Conservation (phyloP, 495 filamentous ascomycete genomes). For the Penicillium waksmanii region DNA sequence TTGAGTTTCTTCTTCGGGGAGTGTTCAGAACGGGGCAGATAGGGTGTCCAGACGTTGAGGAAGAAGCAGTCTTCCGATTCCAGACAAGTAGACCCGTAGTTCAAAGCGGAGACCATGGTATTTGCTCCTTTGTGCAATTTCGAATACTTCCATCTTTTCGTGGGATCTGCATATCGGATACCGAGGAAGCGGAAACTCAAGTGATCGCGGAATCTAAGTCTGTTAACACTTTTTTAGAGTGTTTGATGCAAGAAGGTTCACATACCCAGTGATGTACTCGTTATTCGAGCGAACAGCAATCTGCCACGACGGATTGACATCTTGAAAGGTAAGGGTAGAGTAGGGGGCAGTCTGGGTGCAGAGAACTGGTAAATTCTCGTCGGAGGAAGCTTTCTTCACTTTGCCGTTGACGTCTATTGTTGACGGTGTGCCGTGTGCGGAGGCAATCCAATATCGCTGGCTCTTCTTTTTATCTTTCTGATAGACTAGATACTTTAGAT, state of each 20-base stretch:
- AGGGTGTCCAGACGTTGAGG: constrained; percentile 53
- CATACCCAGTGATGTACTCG: constrained; percentile 27
- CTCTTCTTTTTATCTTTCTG: constrained; percentile 12
- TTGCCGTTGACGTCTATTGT: constrained; percentile 17
- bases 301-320: constrained; percentile 23
- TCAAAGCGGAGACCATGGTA: constrained; percentile 20
- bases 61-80: constrained; percentile 42
- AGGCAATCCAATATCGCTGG: constrained; percentile 24
- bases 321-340: constrained; percentile 17
- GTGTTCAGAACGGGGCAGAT: constrained; percentile 37
- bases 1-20: constrained; percentile 27
- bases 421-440: constrained; percentile 12
- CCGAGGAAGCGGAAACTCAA: constrained; percentile 30
- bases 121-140: constrained; percentile 20
- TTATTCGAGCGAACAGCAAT: constrained; percentile 25
- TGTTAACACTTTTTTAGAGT: not conserved
- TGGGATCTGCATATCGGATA: constrained; percentile 25
- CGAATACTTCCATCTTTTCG: constrained; percentile 29
- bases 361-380: constrained; percentile 19
- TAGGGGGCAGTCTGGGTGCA: constrained; percentile 28
- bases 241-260: too few species aligned
- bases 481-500: constrained; percentile 22
- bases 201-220: constrained; percentile 28
- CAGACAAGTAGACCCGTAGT: constrained; percentile 23
- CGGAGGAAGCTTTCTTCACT: constrained; percentile 12